Evolutionary conservation across 2,329 filamentous ascomycete genomes (phyloP).

Genomic region (Aspergillus sp.): DNA sequence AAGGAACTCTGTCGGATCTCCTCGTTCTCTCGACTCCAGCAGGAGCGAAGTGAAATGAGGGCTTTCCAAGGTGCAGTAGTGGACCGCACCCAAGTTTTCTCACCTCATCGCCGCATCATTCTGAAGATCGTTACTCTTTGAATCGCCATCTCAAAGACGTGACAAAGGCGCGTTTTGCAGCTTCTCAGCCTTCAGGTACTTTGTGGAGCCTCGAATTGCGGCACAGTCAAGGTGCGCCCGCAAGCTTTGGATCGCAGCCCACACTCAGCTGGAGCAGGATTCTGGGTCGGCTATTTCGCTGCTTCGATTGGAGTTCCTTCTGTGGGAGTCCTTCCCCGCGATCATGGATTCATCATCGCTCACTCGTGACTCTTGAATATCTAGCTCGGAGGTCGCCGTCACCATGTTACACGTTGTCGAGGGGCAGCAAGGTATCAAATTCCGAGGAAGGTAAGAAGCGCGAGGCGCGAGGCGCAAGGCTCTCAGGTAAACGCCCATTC

Average conservation of each 20-base stretch:
- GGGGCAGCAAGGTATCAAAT: neutral
- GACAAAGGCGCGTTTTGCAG: constrained; percentile 2
- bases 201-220: constrained; percentile 21
- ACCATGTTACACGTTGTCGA: neutral
- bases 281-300: constrained; percentile 2
- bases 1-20: neutral
- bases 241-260: constrained; percentile 10
- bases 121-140: constrained; percentile 19
- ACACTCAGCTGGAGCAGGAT: neutral
- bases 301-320: constrained; percentile 3
- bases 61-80: neutral
- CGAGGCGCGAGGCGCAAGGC: neutral
- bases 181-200: neutral
- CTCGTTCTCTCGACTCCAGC: neutral
- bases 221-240: constrained; percentile 29
- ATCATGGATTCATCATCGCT: neutral
- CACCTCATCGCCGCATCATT: constrained; percentile 12
- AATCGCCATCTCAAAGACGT: neutral
- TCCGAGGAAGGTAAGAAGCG: neutral
- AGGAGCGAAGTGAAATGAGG: neutral
- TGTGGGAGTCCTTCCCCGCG: neutral
- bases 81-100: constrained; percentile 8
- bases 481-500: neutral
- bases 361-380: neutral
- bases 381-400: neutral